Evolutionary conservation across 1,139 yeast species (phyloP).

Genomic region (Taiozyma sp.): DNA sequence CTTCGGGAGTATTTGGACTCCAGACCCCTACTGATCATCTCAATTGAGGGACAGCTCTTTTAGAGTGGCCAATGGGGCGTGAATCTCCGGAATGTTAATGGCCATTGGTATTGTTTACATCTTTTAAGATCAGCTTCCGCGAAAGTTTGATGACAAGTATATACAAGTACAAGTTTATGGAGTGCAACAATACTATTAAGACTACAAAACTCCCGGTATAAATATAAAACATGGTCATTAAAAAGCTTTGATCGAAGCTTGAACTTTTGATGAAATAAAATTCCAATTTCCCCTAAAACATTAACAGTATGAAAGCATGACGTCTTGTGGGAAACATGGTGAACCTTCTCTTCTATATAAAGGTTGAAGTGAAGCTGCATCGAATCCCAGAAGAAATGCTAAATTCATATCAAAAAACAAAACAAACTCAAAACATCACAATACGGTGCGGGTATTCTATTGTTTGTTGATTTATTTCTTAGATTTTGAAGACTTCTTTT

Average conservation of each 20-base stretch:
- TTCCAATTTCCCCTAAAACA: constrained; percentile 4
- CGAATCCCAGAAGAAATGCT: background rate
- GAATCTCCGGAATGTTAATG: background rate
- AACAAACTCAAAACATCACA: constrained; percentile 1
- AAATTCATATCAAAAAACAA: background rate
- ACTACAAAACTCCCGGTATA: background rate
- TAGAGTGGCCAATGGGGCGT: background rate
- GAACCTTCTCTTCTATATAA: background rate
- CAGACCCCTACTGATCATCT: constrained; percentile 21
- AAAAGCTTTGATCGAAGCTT: constrained; percentile 1
- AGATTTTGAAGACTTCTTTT: constrained; percentile 18
- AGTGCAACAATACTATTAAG: background rate
- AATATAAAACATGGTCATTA: constrained; percentile 51
- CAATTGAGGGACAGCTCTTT: background rate
- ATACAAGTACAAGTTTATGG: too few species aligned
- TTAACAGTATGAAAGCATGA: constrained; percentile 1
- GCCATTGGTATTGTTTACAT: background rate
- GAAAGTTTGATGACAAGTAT: background rate
- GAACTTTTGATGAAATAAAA: constrained; percentile 1
- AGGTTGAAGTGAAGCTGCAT: background rate
- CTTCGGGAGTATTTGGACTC: constrained; percentile 43
- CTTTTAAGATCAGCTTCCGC: background rate
- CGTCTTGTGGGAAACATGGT: background rate
- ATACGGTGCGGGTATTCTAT: background rate
- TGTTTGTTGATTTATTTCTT: constrained; percentile 1